phyloP scores from a whole-genome alignment of 179 eudicot genomes.

The Nepenthes alata region DNA sequence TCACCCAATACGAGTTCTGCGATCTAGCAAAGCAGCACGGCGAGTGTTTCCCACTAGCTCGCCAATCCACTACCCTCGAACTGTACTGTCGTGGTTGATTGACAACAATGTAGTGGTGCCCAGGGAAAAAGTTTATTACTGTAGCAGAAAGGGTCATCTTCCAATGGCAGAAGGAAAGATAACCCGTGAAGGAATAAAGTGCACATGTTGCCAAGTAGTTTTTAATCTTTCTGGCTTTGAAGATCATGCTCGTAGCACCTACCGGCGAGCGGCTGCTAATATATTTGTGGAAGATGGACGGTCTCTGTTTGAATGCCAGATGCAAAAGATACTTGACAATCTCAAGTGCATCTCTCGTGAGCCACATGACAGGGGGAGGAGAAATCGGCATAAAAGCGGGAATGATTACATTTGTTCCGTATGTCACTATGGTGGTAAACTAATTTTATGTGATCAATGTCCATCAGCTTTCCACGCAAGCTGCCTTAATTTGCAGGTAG shows the following conservation, averaged over 20 bases:
- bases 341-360: slow-evolving; percentile 8
- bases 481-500: slow-evolving; percentile 72
- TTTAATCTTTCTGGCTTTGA: slow-evolving; percentile 58
- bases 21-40: slow-evolving; percentile 55
- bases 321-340: slow-evolving; percentile 24
- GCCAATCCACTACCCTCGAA: slow-evolving; percentile 33
- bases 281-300: slow-evolving; percentile 65
- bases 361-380: slow-evolving; percentile 14
- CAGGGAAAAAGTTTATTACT: slow-evolving; percentile 50
- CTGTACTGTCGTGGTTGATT: slow-evolving; percentile 73
- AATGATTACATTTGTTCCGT: slow-evolving; percentile 71
- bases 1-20: slow-evolving; percentile 17
- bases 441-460: slow-evolving; percentile 73
- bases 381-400: slow-evolving; percentile 10
- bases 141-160: slow-evolving; percentile 11
- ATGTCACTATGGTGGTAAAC: slow-evolving; percentile 72
- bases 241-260: slow-evolving; percentile 59
- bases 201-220: slow-evolving; percentile 52
- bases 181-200: slow-evolving; percentile 62
- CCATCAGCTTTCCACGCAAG: slow-evolving; percentile 78
- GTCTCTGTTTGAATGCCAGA: slow-evolving; percentile 65
- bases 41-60: slow-evolving; percentile 22
- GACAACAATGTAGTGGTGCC: slow-evolving; percentile 59
- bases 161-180: slow-evolving; percentile 43
- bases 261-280: slow-evolving; percentile 44